Percentiles rank a stretch among this genome's conserved stretches.
These are phyloP conservation scores for Taphrina sp. DNA, from an alignment of 1,139 yeast genomes.

Conservation along the genomic window DNA sequence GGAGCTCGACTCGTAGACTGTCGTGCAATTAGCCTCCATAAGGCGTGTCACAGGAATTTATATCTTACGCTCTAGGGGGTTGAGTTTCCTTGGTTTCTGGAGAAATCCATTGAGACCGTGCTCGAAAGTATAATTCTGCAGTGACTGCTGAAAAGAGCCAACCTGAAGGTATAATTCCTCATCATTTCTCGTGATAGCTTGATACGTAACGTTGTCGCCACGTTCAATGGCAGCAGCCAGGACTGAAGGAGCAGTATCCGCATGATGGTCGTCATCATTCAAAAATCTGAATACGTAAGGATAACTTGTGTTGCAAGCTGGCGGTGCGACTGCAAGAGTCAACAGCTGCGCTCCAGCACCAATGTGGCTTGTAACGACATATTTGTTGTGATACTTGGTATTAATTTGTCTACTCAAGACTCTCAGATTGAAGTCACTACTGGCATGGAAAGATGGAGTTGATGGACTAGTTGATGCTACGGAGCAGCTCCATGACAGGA, in stretches of 20 bases:
- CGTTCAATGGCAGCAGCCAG: neutral
- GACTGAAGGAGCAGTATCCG: neutral
- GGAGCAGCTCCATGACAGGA: too few relatives aligned
- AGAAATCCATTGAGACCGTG: neutral
- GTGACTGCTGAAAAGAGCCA: neutral
- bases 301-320: neutral
- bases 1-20: neutral
- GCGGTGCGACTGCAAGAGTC: neutral
- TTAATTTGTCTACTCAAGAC: neutral
- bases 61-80: neutral
- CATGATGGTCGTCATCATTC: neutral
- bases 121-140: neutral
- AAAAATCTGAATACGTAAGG: neutral
- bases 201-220: neutral
- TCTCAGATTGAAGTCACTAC: neutral
- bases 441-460: too few relatives aligned
- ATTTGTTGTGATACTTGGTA: neutral
- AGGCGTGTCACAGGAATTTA: too few relatives aligned
- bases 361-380: neutral
- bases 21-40: too few relatives aligned
- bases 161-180: neutral
- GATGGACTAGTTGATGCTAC: too few relatives aligned
- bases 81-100: neutral
- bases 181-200: neutral
- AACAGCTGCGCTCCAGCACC: neutral